Base-by-base conservation (phyloP, 1,139 yeast genomes). In the Lipomyces yarrowii region DNA sequence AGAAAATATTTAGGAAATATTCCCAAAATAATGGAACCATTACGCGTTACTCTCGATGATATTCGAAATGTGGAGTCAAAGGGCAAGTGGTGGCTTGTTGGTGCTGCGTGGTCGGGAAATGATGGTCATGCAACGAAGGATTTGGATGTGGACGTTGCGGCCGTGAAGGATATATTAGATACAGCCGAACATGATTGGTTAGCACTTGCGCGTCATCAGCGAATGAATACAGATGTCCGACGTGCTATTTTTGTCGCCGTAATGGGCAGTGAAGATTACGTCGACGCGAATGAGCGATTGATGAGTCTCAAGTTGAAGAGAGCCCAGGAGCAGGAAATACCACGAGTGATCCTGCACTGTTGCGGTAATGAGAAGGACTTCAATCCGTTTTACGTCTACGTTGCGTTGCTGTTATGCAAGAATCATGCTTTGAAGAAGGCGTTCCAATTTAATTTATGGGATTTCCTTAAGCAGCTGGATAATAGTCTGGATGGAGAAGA, bases 51-150 rank as follows among this genome's bases (percentile, higher is more conserved):
- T 1, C 80, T 96, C 46, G 88, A 86, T 60, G 99, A 96, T 78
- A 92, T 96, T 66, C 86, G 85, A 61, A 86, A 85, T 69, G 83
- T 91, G 37, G 90, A 87, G 13, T 85, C 88, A 0, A 85, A 87
- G 70, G 99, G 99, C 64, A 94, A 93, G 77, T 96, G 99, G 99
- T 96, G 99, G 99, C 82, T 94, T 56, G 93, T 96, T 51, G 99
- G 99, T 57, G 90, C 98, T 2, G 97, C 99, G 0, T 94, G 98
- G 98, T 23, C 65, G 3, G 69, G 69, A 5, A 56, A 54, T 37
- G 59, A 39, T 32, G 77, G 73, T 15, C 73, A 72, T 42, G 65
- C 64, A n/a, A 73, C 74, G 59, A 67, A 75, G 6, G 69, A 60
- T 1, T 72, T 71, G 26, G 71, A 71, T 10, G 72, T 70, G 4